Evolutionary conservation across 805 yeast genomes (phyloP), one percentile per base, ranked within the genome.

Genomic region (Lipomyces mesembrius): DNA sequence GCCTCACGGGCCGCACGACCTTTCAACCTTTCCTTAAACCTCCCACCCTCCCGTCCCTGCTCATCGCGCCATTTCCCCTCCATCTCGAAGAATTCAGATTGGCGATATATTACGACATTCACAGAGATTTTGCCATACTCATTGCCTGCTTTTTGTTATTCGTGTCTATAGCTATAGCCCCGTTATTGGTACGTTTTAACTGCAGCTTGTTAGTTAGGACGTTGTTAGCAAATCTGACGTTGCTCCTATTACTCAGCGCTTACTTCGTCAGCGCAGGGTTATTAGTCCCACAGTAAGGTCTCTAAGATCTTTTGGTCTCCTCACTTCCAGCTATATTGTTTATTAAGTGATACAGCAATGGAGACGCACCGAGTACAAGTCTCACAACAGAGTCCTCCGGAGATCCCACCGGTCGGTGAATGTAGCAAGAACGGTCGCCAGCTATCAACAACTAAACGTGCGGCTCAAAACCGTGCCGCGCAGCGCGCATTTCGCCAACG

Each of bases 401-500:
- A 35, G 57, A 54, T 62, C 6, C 70, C 66, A n/a, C 68, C 66
- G 20, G 69, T 70, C 43, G 74, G 70, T 62, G 65, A 61, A 62
- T 37, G 62, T 73, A 60, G 77, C 14, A 46, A 62, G 32, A 63
- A 54, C 61, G 71, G 82, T 54, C 77, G 85, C 64, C 83, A 84
- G 20, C 79, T 88, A 55, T 83, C 87, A 27, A 84, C 83, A 64
- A 86, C 95, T 53, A 91, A 91, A 77, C 86, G 98, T 70, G 97
- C 97, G 1, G 92, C 89, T 8, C 98, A 93, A 79, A 93, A 93
- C 80, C 83, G 98, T 75, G 88, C 86, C 68, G 97, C 98, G 3
- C 98, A 93, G 79, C 86, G 91, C 72, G 97, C 97, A 8, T 93
- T 92, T 79, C 84, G 98, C 75, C 88, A 87, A 75, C 84, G 97